Conservation (phyloP, 495 filamentous ascomycete genomes). For the Podospora sp. region DNA sequence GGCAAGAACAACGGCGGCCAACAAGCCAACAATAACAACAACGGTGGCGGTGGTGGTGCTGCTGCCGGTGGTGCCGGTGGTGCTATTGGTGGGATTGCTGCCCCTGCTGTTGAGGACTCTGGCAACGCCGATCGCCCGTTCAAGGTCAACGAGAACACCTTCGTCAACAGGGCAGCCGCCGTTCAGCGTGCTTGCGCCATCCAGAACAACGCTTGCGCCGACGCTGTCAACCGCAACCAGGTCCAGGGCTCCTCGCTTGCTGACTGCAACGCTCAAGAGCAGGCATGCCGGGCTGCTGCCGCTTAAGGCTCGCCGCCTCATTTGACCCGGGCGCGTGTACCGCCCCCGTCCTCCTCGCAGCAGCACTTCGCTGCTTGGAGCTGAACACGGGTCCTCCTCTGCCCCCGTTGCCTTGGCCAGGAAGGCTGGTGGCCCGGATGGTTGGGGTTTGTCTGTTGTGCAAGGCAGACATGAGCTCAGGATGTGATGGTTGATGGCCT, state of each 20-base stretch:
- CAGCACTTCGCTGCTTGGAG: background rate
- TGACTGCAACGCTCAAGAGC: slow-evolving; percentile 51
- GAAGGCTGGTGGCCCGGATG: background rate
- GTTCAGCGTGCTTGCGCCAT: slow-evolving; percentile 47
- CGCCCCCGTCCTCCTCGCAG: slow-evolving; percentile 8
- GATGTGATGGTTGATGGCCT: slow-evolving; percentile 15
- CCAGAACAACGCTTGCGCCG: slow-evolving; percentile 55
- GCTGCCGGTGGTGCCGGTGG: slow-evolving; percentile 16
- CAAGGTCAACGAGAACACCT: slow-evolving; percentile 54
- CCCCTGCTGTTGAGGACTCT: slow-evolving; percentile 43
- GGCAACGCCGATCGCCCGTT: slow-evolving; percentile 50
- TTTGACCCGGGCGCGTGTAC: slow-evolving; percentile 7
- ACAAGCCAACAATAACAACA: slow-evolving; percentile 11
- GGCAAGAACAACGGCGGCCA: slow-evolving; percentile 20
- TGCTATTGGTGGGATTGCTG: slow-evolving; percentile 38
- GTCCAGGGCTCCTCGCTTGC: slow-evolving; percentile 35
- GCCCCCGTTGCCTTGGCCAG: too few species aligned
- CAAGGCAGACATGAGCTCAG: slow-evolving; percentile 8
- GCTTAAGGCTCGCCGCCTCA: background rate
- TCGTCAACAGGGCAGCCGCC: slow-evolving; percentile 46
- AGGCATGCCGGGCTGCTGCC: slow-evolving; percentile 32
- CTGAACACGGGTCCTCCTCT: slow-evolving; percentile 1
- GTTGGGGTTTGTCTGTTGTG: background rate
- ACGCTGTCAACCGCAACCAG: slow-evolving; percentile 47
- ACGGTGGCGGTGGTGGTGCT: slow-evolving; percentile 15